Evolutionary conservation across 169 alveolate species (phyloP).

Genomic region (Plasmodium adleri): DNA sequence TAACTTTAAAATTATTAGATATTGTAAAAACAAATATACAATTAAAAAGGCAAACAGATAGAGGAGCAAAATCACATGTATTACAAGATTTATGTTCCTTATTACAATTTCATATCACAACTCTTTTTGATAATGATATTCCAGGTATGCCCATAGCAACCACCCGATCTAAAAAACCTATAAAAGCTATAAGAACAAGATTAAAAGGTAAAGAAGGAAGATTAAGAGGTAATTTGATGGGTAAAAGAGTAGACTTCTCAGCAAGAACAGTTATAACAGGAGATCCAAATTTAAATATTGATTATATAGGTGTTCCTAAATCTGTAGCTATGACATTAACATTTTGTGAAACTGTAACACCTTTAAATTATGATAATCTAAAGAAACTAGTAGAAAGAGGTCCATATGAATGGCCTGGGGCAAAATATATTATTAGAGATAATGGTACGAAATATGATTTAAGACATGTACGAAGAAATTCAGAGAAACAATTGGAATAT

Average conservation of each 20-base stretch:
- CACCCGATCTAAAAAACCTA: conserved; percentile 96
- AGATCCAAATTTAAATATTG: conserved; percentile 97
- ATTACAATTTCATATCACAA: conserved; percentile 97
- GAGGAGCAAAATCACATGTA: conserved; percentile 94
- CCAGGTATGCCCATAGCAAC: conserved; percentile 97
- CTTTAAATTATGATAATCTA: conserved; percentile 94
- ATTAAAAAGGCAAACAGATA: conserved; percentile 90
- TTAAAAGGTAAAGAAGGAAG: conserved; percentile 99
- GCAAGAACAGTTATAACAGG: conserved; percentile 99
- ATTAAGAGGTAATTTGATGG: conserved; percentile 99
- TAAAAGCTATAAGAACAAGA: conserved; percentile 98
- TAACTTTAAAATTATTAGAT: conserved; percentile 96
- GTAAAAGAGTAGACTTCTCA: conserved; percentile 99
- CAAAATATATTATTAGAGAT: conserved; percentile 95
- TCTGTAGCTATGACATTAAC: conserved; percentile 99
- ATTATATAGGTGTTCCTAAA: conserved; percentile 98
- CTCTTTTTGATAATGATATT: conserved; percentile 97
- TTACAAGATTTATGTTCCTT: conserved; percentile 93
- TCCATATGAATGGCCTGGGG: conserved; percentile 99
- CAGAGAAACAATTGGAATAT: conserved; percentile 93
- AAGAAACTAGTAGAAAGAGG: conserved; percentile 95
- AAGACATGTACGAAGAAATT: conserved; percentile 87
- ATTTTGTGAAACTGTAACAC: conserved; percentile 99
- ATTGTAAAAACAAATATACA: conserved; percentile 95
- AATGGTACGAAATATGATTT: conserved; percentile 95